Base-by-base conservation (phyloP, 495 filamentous ascomycete genomes). In the Talaromyces adpressus region DNA sequence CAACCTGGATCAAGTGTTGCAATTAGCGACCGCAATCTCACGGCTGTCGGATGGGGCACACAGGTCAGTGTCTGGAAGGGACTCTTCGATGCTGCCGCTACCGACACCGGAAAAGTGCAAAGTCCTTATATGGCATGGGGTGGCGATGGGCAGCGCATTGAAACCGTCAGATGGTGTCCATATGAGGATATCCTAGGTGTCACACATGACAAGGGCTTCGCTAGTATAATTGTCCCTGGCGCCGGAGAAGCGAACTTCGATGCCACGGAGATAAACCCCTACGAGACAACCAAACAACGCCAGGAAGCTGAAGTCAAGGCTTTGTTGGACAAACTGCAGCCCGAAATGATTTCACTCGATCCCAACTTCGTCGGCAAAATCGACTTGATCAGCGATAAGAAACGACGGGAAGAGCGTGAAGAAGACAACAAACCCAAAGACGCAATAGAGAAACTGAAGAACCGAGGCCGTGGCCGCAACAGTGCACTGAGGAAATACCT, bases 231-330 rank as follows among this genome's bases (percentile, higher is more conserved):
- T 69, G 85, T 97, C 22, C 94, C 94, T 29, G 94, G 94, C 27
- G 91, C 94, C 18, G 94, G 94, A 62, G 94, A 98, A 76, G 89
- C 94, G 57, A 98, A 98, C 82, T 97, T 91, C 74, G 94, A 98
- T 75, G 89, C 92, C 2, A 80, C 96, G 12, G 95, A 98, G 73
- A 79, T 87, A 62, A 98, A 98, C 77, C 94, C 95, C n/a, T 97
- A 94, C 82, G 95, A 98, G 75, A 96, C 88, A 63, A 85, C 83
- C 62, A 93, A 95, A 72, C 91, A 97, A 77, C 84, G 93, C 68
- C 92, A 93, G 73, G 94, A 98, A 73, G 84, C 81, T n/a, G 94
- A 98, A 71, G 92, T 98, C 65, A 89, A 87, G 73, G 80, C 82
- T 6, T 81, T 98, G 67, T 84, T 98, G 63, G 91, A 92, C 79